Evolutionary conservation across 192 early-diverging fungal genomes (phyloP).

Genomic region (Backusella westeae): DNA sequence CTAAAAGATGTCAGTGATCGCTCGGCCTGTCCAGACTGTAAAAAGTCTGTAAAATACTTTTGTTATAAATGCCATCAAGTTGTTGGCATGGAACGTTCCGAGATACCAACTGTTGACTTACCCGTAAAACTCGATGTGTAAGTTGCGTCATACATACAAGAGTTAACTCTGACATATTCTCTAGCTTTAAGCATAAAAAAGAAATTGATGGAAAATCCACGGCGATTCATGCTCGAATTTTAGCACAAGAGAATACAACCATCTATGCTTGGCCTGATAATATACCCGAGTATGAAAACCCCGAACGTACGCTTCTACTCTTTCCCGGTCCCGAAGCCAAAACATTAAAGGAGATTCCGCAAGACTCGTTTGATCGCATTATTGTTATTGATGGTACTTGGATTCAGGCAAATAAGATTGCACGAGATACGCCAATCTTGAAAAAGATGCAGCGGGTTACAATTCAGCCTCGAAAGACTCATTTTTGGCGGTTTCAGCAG

Average conservation of each 20-base stretch:
- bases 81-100: slow-evolving; percentile 43
- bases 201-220: slow-evolving; percentile 89
- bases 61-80: slow-evolving; percentile 70
- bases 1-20: slow-evolving; percentile 8
- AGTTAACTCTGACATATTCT: too few species aligned
- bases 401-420: slow-evolving; percentile 75
- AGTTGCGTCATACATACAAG: slow-evolving; percentile 2
- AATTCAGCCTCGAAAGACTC: slow-evolving; percentile 68
- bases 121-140: slow-evolving; percentile 75
- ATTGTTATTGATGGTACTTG: slow-evolving; percentile 97
- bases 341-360: slow-evolving; percentile 65
- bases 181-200: slow-evolving; percentile 67
- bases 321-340: slow-evolving; percentile 82
- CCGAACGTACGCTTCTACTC: slow-evolving; percentile 68
- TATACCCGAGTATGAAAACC: slow-evolving; percentile 59
- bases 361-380: slow-evolving; percentile 64
- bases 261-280: slow-evolving; percentile 52
- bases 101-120: slow-evolving; percentile 60
- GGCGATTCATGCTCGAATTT: slow-evolving; percentile 79
- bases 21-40: slow-evolving; percentile 54
- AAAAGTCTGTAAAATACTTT: slow-evolving; percentile 65
- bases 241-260: slow-evolving; percentile 66
- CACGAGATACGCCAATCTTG: slow-evolving; percentile 46
- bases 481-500: slow-evolving; percentile 92
- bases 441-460: slow-evolving; percentile 56